phyloP scores from a whole-genome alignment of 2,329 filamentous ascomycete species.

The Aspergillus calidoustus region DNA sequence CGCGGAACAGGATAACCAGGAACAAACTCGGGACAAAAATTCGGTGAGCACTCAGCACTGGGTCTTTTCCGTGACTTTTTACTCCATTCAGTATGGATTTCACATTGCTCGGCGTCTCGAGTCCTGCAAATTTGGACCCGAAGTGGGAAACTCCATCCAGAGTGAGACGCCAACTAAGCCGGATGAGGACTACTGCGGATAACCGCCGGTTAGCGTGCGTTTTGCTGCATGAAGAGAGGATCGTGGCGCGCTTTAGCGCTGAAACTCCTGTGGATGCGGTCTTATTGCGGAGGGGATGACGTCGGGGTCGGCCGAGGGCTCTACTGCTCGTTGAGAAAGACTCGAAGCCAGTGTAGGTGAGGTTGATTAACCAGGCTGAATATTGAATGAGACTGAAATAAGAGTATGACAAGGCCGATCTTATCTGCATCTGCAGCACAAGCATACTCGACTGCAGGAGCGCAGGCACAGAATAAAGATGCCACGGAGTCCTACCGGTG shows the following conservation, averaged over 20 bases:
- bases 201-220: constrained; percentile 21
- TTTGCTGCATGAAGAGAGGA: constrained; percentile 19
- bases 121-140: constrained; percentile 6
- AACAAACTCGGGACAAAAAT: background rate
- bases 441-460: background rate
- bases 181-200: constrained; percentile 6
- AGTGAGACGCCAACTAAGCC: constrained; percentile 13
- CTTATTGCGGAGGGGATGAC: constrained; percentile 12
- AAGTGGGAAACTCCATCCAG: constrained; percentile 23
- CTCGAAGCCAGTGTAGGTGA: background rate
- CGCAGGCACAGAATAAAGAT: background rate
- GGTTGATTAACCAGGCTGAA: background rate
- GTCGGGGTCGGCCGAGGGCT: constrained; percentile 6
- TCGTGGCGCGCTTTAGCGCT: constrained; percentile 25
- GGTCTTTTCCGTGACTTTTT: constrained; percentile 4
- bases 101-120: background rate
- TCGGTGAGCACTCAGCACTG: background rate
- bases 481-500: background rate
- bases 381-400: background rate
- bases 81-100: constrained; percentile 16
- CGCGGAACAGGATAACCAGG: background rate
- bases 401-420: background rate
- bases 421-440: background rate
- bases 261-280: constrained; percentile 9
- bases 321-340: background rate